Evolutionary conservation across 306 rosid species (phyloP).

Genomic region (Hippophae gyantsensis): DNA sequence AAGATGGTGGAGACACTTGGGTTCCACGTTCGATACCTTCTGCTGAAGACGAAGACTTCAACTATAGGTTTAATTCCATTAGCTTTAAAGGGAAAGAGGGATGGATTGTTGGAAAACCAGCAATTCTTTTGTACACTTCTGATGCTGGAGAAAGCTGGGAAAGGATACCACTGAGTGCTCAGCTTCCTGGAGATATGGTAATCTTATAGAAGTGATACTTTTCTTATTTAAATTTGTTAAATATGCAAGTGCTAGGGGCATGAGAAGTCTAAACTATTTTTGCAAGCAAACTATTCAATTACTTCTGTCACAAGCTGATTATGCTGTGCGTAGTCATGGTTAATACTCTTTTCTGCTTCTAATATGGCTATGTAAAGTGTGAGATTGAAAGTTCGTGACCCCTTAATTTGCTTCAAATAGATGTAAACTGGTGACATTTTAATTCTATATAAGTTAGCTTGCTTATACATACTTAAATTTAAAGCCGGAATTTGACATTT

Average conservation of each 20-base stretch:
- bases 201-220: conserved; percentile 5
- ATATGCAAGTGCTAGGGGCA: neutral
- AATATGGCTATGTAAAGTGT: no score
- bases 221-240: neutral
- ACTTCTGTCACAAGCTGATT: no score
- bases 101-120: conserved; percentile 93
- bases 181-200: conserved; percentile 96
- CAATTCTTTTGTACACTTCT: conserved; percentile 72
- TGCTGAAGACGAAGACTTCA: conserved; percentile 94
- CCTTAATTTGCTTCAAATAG: no score
- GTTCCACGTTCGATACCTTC: conserved; percentile 79
- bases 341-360: no score
- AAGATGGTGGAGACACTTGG: conserved; percentile 88
- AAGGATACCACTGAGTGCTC: conserved; percentile 75
- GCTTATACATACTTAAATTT: no score
- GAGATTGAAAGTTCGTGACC: no score
- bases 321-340: no score
- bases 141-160: conserved; percentile 90
- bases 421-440: no score
- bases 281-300: no score
- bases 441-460: no score
- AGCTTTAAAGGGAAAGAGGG: conserved; percentile 94
- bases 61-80: conserved; percentile 80
- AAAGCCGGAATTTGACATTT: no score
- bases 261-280: neutral